Evolutionary conservation across 768 basidiomycete genomes (phyloP).

Genomic region (Lentinula sp.): DNA sequence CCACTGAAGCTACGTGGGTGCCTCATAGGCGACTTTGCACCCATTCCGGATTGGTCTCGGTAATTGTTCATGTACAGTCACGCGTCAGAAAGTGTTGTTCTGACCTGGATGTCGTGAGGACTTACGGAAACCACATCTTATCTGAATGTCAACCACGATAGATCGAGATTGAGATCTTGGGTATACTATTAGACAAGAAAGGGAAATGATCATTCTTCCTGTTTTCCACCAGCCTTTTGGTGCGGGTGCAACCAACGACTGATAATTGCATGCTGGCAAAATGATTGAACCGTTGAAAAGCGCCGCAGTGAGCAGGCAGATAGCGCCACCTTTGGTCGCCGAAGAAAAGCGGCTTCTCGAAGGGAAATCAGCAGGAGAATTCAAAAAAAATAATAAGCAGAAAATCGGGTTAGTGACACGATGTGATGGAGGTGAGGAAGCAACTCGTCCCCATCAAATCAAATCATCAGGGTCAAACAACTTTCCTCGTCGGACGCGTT

Average conservation of each 20-base stretch:
- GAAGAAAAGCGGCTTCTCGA: background rate
- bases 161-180: background rate
- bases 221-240: too few species aligned
- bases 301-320: background rate
- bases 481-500: background rate
- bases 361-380: background rate
- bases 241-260: background rate
- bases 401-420: background rate
- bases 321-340: background rate
- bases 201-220: background rate
- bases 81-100: background rate
- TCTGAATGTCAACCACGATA: background rate
- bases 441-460: background rate
- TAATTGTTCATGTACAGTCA: background rate
- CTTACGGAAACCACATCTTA: background rate
- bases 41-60: too few species aligned
- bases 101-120: background rate
- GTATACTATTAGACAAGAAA: background rate
- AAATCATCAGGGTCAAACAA: background rate
- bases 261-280: background rate
- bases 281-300: background rate
- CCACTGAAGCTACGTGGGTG: too few species aligned
- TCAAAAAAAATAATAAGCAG: background rate
- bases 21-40: too few species aligned
- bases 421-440: background rate